Percentiles rank a stretch among this genome's conserved stretches.
Evolutionary conservation across 257 asterid genomes (phyloP).

Genomic region (Paulownia fortunei): DNA sequence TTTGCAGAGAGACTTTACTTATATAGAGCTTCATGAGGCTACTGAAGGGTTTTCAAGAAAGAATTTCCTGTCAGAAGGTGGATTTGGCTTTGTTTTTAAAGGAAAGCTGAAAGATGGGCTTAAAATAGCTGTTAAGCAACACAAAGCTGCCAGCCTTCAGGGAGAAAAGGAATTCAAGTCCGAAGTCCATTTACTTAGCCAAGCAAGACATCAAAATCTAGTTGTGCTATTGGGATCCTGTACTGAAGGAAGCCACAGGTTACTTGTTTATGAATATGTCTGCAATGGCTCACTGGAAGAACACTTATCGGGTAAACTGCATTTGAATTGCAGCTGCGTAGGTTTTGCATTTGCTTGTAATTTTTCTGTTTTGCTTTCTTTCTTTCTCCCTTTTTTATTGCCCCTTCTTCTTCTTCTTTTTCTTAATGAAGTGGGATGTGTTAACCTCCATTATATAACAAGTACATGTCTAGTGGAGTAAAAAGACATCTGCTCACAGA

Average conservation of each 20-base stretch:
- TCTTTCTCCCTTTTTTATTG: no score
- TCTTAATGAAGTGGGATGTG: not conserved
- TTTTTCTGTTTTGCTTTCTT: no score
- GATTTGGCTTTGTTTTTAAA: constrained; percentile 65
- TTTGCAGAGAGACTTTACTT: constrained; percentile 52
- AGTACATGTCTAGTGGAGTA: not conserved
- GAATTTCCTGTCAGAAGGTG: constrained; percentile 71
- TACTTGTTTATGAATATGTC: constrained; percentile 77
- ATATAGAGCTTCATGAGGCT: constrained; percentile 60
- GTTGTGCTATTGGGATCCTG: constrained; percentile 78
- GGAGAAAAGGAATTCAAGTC: constrained; percentile 78
- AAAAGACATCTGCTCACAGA: not conserved
- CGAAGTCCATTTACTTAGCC: constrained; percentile 69
- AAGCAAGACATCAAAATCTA: constrained; percentile 67
- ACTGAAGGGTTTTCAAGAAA: constrained; percentile 51
- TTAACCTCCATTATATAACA: no score
- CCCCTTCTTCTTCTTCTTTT: not conserved
- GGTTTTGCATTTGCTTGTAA: not conserved
- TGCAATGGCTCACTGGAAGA: constrained; percentile 73
- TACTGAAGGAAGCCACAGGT: constrained; percentile 54
- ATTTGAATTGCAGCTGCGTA: not conserved
- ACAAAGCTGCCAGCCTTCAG: constrained; percentile 67
- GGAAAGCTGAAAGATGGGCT: constrained; percentile 59
- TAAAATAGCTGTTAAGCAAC: constrained; percentile 71
- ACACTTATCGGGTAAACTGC: constrained; percentile 52